These are phyloP conservation scores for Thielaviopsis populi DNA, from an alignment of 2,329 filamentous ascomycete species.

Conservation along the genomic window DNA sequence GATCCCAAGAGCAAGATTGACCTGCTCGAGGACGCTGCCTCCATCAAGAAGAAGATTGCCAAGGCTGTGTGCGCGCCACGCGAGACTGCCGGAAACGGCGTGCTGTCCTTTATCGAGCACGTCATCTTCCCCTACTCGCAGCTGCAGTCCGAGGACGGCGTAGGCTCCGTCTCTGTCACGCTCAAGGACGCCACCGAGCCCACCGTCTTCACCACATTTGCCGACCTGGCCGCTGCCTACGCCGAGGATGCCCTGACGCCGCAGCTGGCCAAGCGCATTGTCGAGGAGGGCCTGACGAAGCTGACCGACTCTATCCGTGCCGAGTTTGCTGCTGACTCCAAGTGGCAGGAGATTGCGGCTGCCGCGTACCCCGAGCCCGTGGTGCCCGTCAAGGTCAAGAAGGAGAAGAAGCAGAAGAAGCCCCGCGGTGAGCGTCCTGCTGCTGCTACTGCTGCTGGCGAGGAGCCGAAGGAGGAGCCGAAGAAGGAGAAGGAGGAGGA, in stretches of 20 bases:
- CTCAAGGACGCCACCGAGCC: slow-evolving; percentile 58
- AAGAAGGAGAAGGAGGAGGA: slow-evolving; percentile 9
- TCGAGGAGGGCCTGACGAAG: slow-evolving; percentile 55
- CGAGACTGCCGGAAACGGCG: slow-evolving; percentile 68
- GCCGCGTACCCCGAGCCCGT: slow-evolving; percentile 62
- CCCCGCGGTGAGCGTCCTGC: slow-evolving; percentile 37
- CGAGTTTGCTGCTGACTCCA: slow-evolving; percentile 52
- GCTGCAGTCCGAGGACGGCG: slow-evolving; percentile 30
- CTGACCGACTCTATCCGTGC: slow-evolving; percentile 65
- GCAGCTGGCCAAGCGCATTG: slow-evolving; percentile 74
- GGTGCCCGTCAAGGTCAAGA: slow-evolving; percentile 40
- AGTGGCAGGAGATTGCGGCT: slow-evolving; percentile 57
- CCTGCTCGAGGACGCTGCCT: slow-evolving; percentile 64
- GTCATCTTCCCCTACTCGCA: slow-evolving; percentile 65
- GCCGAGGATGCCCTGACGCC: slow-evolving; percentile 62
- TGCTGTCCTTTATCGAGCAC: slow-evolving; percentile 74
- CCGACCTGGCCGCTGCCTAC: slow-evolving; percentile 68
- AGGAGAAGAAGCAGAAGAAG: slow-evolving; percentile 65
- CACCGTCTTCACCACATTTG: slow-evolving; percentile 63
- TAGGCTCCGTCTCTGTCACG: slow-evolving; percentile 31
- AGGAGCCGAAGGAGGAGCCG: background rate
- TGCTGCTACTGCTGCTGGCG: slow-evolving; percentile 38
- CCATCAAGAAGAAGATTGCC: slow-evolving; percentile 65
- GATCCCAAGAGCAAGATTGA: slow-evolving; percentile 77
- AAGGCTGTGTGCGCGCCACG: slow-evolving; percentile 70